Conservation (phyloP, 2,329 filamentous ascomycete species). For the Akanthomyces dipterigenus region DNA sequence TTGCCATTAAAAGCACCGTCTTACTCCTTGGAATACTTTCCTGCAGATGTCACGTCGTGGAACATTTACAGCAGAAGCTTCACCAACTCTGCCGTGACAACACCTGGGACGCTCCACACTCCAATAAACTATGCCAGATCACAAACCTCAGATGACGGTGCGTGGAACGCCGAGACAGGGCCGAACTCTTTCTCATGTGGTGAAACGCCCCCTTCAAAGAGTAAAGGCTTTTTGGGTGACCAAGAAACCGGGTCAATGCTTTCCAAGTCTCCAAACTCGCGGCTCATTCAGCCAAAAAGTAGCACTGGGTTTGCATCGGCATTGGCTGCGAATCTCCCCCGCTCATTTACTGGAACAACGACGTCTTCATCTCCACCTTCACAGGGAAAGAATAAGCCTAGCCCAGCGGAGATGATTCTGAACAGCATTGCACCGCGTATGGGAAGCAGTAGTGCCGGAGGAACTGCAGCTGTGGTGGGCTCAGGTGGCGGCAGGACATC, state of each 20-base stretch:
- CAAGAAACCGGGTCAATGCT: constrained; percentile 44
- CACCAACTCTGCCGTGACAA: constrained; percentile 48
- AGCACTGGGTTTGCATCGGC: constrained; percentile 51
- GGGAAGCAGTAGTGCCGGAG: constrained; percentile 43
- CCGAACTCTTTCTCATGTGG: constrained; percentile 55
- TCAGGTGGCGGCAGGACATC: constrained; percentile 43
- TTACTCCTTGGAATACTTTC: constrained; percentile 62
- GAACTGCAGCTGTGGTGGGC: constrained; percentile 38
- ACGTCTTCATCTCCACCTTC: constrained; percentile 39
- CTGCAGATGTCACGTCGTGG: constrained; percentile 50
- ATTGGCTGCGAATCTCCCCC: constrained; percentile 49
- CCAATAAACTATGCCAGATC: constrained; percentile 49
- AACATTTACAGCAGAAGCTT: constrained; percentile 44
- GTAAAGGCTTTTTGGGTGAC: constrained; percentile 39
- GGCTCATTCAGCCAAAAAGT: constrained; percentile 40
- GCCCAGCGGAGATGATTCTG: constrained; percentile 55
- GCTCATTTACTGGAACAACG: constrained; percentile 30
- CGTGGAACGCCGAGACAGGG: constrained; percentile 46
- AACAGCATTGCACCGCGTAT: constrained; percentile 41
- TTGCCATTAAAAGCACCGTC: constrained; percentile 59
- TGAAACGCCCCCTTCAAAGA: constrained; percentile 51
- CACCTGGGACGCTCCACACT: constrained; percentile 50
- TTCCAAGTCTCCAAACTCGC: constrained; percentile 53
- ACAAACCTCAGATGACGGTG: constrained; percentile 48
- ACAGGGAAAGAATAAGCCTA: constrained; percentile 46